Conservation (phyloP, 2,329 filamentous ascomycete species). For the Talaromyces rugulosus region DNA sequence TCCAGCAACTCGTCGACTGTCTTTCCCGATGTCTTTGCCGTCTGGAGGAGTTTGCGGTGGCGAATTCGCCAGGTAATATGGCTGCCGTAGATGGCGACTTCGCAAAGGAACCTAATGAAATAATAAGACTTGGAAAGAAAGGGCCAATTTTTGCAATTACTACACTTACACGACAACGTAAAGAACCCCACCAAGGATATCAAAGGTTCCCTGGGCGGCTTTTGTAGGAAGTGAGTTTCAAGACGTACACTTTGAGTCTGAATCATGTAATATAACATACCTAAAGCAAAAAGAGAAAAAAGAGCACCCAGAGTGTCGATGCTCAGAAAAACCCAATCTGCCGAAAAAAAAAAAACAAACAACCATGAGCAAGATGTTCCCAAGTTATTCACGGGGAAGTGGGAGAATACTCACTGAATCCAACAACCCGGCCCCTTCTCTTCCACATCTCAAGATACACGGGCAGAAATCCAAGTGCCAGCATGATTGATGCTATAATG, state of each 20-base stretch:
- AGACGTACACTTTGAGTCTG: background rate
- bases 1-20: conserved; percentile 54
- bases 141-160: too few relatives aligned
- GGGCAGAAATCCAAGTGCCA: conserved; percentile 55
- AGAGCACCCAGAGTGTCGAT: conserved; percentile 60
- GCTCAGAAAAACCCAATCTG: conserved; percentile 53
- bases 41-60: conserved; percentile 49
- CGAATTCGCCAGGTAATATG: conserved; percentile 58
- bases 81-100: conserved; percentile 57
- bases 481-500: conserved; percentile 54
- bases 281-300: conserved; percentile 60
- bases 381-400: too few relatives aligned
- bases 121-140: background rate
- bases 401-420: conserved; percentile 46
- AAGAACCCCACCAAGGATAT: conserved; percentile 56
- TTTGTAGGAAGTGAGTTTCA: background rate
- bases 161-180: conserved; percentile 56
- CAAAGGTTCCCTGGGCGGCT: conserved; percentile 60
- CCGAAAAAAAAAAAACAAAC: conserved; percentile 16
- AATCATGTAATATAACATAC: conserved; percentile 28
- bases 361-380: conserved; percentile 14
- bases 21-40: conserved; percentile 49
- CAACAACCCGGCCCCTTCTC: conserved; percentile 56
- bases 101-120: conserved; percentile 48
- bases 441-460: conserved; percentile 62